A percentile compares a stretch with the other conserved stretches of the same genome.
phyloP scores from a whole-genome alignment of 73 alveolate genomes.

The Vitrella brassicaformis region DNA sequence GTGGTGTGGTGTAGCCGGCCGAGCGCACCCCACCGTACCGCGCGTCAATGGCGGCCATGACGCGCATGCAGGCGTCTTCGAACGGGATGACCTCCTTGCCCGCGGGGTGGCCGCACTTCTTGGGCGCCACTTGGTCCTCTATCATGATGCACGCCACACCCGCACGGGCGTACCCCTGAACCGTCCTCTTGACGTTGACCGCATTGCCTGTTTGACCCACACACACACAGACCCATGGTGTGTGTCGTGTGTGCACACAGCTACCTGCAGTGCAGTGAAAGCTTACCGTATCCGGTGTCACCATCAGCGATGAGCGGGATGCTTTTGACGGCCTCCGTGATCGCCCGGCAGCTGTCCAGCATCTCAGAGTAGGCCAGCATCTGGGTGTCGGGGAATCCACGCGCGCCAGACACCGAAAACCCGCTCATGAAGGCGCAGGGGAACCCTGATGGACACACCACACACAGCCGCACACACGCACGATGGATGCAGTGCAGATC shows the following conservation, averaged over 20 bases:
- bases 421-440: background rate
- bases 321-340: background rate
- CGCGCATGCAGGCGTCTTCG: background rate
- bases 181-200: background rate
- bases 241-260: too few relatives aligned
- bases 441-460: too few relatives aligned
- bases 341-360: background rate
- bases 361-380: background rate
- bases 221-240: too few relatives aligned
- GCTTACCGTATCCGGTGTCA: background rate
- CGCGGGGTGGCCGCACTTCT: background rate
- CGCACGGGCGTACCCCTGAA: background rate
- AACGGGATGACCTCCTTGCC: background rate
- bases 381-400: background rate
- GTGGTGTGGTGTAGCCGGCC: too few relatives aligned
- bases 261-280: too few relatives aligned
- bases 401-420: background rate
- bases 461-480: too few relatives aligned
- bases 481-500: too few relatives aligned
- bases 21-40: background rate
- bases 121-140: background rate
- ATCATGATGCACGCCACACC: background rate
- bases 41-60: background rate
- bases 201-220: too few relatives aligned
- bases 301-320: background rate